These are phyloP conservation scores for Ophiocordyceps robertsii DNA, from an alignment of 2,329 filamentous ascomycete species.

Conservation along the genomic window DNA sequence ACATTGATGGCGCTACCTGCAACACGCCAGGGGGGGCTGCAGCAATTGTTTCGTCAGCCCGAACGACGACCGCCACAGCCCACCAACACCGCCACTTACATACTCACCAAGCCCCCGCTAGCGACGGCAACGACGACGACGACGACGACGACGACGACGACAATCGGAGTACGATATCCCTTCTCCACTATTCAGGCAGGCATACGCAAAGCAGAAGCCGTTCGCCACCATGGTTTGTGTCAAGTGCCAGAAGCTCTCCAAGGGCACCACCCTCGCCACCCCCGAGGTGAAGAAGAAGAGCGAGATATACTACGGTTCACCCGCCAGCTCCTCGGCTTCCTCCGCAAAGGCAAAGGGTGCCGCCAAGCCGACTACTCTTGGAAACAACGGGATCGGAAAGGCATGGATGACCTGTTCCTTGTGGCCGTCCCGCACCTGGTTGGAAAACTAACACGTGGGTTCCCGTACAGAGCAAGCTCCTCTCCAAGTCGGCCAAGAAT, in stretches of 20 bases:
- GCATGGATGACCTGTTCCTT: constrained; percentile 16
- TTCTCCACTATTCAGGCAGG: too few relatives aligned
- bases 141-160: too few relatives aligned
- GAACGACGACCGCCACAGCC: too few relatives aligned
- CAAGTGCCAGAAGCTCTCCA: constrained; percentile 49
- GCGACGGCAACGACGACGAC: too few relatives aligned
- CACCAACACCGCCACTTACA: too few relatives aligned
- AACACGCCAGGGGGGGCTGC: neutral
- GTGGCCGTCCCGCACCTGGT: neutral
- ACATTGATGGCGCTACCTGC: neutral
- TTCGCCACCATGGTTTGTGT: constrained; percentile 41
- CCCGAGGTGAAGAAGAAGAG: constrained; percentile 53
- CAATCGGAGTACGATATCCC: too few relatives aligned
- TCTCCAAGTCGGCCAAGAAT: constrained; percentile 52
- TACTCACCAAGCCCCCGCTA: too few relatives aligned
- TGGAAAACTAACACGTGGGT: neutral
- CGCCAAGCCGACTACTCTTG: constrained; percentile 38
- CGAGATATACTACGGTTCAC: constrained; percentile 52
- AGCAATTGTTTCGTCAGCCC: neutral
- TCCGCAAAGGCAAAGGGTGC: constrained; percentile 23
- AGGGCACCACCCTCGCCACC: constrained; percentile 44
- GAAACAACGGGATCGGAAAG: constrained; percentile 46
- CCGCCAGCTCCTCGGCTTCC: constrained; percentile 16
- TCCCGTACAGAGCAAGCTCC: constrained; percentile 42
- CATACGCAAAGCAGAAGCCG: neutral